These are phyloP conservation scores for Rhododendron williamsianum DNA, from an alignment of 148 eudicot genomes.

Conservation along the genomic window DNA sequence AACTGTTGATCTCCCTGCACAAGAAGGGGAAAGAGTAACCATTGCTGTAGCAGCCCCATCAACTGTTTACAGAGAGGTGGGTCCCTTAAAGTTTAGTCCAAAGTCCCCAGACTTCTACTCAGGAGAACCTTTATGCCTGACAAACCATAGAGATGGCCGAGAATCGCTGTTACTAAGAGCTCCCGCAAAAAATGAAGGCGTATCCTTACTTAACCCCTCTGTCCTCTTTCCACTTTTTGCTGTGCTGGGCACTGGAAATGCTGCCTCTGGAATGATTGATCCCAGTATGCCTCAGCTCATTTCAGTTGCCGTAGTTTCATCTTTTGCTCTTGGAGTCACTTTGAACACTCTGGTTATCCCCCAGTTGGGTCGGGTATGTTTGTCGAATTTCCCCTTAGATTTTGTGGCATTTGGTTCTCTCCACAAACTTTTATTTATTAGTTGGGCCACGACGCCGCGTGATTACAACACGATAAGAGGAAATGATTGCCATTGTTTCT, in stretches of 20 bases:
- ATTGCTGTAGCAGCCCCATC: conserved; percentile 88
- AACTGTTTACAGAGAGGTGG: conserved; percentile 62
- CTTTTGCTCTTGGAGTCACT: conserved; percentile 74
- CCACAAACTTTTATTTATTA: not conserved
- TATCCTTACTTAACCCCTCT: conserved; percentile 55
- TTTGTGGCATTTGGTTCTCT: conserved; percentile 6
- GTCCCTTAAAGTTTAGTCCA: conserved; percentile 80
- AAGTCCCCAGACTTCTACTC: conserved; percentile 68
- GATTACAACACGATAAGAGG: not conserved
- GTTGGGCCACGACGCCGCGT: not conserved
- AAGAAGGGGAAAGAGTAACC: conserved; percentile 92
- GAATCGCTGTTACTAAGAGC: conserved; percentile 84
- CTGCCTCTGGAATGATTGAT: conserved; percentile 81
- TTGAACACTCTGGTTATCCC: conserved; percentile 62
- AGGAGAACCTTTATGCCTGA: conserved; percentile 78
- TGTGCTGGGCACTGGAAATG: conserved; percentile 80
- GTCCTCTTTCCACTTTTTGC: conserved; percentile 64
- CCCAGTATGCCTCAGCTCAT: conserved; percentile 88
- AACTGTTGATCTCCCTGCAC: conserved; percentile 93
- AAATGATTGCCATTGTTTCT: not conserved
- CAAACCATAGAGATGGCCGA: conserved; percentile 77
- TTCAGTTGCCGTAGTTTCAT: conserved; percentile 61
- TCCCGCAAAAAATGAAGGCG: conserved; percentile 45
- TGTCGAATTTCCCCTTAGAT: not conserved
- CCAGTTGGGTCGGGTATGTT: conserved; percentile 64